Evolutionary conservation across 2,329 filamentous ascomycete genomes (phyloP).

Genomic region (Nannizzia gypsea): DNA sequence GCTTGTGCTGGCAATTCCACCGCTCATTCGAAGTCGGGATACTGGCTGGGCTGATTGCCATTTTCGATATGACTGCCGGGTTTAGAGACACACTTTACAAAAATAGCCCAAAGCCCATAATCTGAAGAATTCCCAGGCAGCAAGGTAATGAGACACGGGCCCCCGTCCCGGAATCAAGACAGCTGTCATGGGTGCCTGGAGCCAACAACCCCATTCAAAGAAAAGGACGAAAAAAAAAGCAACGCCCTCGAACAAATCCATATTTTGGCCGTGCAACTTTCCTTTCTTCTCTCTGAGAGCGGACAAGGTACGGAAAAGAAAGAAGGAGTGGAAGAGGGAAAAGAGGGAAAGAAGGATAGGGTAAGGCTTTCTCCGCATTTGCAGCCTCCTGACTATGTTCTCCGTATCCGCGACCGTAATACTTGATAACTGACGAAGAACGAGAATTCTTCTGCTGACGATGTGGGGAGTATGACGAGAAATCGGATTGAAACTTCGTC

Average conservation of each 20-base stretch:
- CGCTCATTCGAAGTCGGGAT: slow-evolving; percentile 1
- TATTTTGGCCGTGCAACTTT: slow-evolving; percentile 1
- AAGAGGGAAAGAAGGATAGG: neutral
- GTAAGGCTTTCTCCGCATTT: neutral
- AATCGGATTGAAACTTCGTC: neutral
- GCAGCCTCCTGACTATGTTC: neutral
- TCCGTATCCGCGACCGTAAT: neutral
- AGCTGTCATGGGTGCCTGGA: slow-evolving; percentile 1
- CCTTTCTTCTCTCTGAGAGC: neutral
- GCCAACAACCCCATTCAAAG: neutral
- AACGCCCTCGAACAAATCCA: neutral
- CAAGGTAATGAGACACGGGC: neutral
- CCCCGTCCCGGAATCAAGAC: neutral
- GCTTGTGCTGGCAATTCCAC: slow-evolving; percentile 1
- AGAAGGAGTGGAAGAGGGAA: neutral
- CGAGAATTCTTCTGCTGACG: neutral
- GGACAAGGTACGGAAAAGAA: too few species aligned
- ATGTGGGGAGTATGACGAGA: slow-evolving; percentile 3
- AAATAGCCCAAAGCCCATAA: neutral
- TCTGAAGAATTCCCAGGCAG: neutral
- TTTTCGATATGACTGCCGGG: neutral
- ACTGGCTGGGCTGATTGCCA: neutral
- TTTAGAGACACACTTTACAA: neutral
- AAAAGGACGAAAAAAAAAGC: neutral
- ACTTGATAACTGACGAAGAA: neutral